phyloP scores from a whole-genome alignment of 129 eudicot species.

The Gnaphalium uliginosum region DNA sequence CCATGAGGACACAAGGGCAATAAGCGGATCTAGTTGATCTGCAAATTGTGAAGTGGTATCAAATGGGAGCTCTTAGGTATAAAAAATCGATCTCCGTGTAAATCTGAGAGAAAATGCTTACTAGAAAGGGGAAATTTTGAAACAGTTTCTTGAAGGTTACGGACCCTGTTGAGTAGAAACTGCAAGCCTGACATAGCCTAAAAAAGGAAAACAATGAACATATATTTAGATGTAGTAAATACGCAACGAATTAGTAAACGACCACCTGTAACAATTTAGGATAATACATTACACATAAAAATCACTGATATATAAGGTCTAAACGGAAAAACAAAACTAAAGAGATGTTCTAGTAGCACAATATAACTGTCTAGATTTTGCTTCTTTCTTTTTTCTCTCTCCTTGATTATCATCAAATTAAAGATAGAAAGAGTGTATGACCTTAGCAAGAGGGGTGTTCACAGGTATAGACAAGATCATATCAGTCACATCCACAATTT shows the following conservation, averaged over 20 bases:
- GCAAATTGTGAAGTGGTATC: constrained; percentile 6
- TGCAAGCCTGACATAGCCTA: constrained; percentile 88
- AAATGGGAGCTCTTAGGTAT: background rate
- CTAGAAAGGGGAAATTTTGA: constrained; percentile 79
- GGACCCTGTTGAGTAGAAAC: constrained; percentile 73
- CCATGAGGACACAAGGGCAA: constrained; percentile 67
- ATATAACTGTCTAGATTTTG: too few species aligned
- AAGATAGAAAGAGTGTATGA: constrained; percentile 6
- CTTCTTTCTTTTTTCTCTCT: background rate
- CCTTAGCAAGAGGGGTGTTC: constrained; percentile 93
- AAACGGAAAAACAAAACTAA: background rate
- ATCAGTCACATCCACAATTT: constrained; percentile 71
- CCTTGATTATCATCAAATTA: background rate
- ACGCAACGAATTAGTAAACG: background rate
- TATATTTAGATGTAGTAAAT: background rate
- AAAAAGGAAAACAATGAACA: constrained; percentile 12
- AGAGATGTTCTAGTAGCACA: background rate
- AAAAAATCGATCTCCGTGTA: background rate
- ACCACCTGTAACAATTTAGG: background rate
- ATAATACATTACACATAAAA: constrained; percentile 6
- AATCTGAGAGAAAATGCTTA: constrained; percentile 25
- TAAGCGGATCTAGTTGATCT: constrained; percentile 68
- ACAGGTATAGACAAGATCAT: constrained; percentile 81
- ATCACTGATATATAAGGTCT: background rate
- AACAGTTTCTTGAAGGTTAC: constrained; percentile 64